Evolutionary conservation across 768 basidiomycete genomes (phyloP).

Genomic region (Leccinum ochraceum): DNA sequence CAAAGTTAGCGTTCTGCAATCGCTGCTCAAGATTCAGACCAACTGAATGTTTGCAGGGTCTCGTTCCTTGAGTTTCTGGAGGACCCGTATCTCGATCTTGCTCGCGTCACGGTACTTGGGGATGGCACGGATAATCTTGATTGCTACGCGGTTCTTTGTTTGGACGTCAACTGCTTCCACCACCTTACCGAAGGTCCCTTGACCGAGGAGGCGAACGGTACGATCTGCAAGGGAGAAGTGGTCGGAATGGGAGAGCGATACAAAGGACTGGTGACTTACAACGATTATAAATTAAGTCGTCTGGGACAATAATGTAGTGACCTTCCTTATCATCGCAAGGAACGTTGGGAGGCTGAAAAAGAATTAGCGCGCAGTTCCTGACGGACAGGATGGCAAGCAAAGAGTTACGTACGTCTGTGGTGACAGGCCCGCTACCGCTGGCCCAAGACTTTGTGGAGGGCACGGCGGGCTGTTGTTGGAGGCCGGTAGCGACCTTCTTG

Average conservation of each 20-base stretch:
- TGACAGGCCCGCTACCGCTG: constrained; percentile 60
- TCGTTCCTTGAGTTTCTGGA: constrained; percentile 85
- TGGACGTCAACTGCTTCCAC: constrained; percentile 88
- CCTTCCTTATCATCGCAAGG: constrained; percentile 98
- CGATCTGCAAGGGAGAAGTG: constrained; percentile 60
- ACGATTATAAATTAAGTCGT: constrained; percentile 83
- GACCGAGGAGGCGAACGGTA: constrained; percentile 87
- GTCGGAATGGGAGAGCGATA: constrained; percentile 14
- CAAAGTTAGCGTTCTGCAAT: constrained; percentile 22
- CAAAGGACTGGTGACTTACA: constrained; percentile 52
- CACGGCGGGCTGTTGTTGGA: constrained; percentile 51
- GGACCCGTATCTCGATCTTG: constrained; percentile 95
- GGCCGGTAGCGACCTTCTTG: constrained; percentile 59
- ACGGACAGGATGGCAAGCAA: constrained; percentile 14
- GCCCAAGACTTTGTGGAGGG: constrained; percentile 65
- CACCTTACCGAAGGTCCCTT: constrained; percentile 99
- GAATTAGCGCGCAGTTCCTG: constrained; percentile 31
- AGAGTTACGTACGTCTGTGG: constrained; percentile 62
- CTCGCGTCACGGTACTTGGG: constrained; percentile 99
- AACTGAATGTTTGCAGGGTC: constrained; percentile 90
- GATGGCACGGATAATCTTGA: constrained; percentile 98
- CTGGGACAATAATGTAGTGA: constrained; percentile 93
- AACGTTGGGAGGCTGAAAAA: constrained; percentile 60
- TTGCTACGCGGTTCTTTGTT: constrained; percentile 79
- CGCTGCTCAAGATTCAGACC: constrained; percentile 35